These are phyloP conservation scores for Microdochium bolleyi DNA, from an alignment of 2,329 filamentous ascomycete species.

Conservation along the genomic window DNA sequence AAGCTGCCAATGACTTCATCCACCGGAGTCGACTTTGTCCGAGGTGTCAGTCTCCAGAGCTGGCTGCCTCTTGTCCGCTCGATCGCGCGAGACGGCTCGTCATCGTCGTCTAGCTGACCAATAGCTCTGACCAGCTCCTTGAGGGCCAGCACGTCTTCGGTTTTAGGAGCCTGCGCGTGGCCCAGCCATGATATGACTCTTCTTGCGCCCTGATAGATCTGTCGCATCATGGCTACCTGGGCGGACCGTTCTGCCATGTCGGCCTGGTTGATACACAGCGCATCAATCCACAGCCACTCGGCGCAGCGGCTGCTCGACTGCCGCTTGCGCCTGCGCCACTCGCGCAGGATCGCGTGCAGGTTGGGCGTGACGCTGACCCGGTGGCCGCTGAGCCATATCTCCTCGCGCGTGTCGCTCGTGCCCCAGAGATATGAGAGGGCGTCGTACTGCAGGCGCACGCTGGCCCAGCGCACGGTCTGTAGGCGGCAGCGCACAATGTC, in stretches of 20 bases:
- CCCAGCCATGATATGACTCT: not conserved
- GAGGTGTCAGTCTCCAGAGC: not conserved
- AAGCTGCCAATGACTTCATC: not conserved
- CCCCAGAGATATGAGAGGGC: not conserved
- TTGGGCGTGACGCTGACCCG: not conserved
- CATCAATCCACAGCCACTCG: not conserved
- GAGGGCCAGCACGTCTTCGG: not conserved
- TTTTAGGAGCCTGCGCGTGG: not conserved
- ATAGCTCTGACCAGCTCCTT: not conserved
- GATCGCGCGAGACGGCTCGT: too few species aligned
- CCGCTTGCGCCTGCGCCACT: not conserved
- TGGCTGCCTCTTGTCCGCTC: too few species aligned
- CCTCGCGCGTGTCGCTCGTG: not conserved
- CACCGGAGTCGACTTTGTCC: not conserved
- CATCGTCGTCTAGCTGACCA: not conserved
- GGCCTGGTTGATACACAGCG: not conserved
- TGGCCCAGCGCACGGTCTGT: not conserved
- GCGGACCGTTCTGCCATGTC: not conserved
- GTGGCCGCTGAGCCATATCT: not conserved
- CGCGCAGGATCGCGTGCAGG: not conserved
- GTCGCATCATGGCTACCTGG: not conserved
- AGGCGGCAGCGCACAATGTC: not conserved
- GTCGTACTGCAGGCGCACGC: not conserved
- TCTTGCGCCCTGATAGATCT: not conserved
- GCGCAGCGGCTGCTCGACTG: not conserved